phyloP scores from a whole-genome alignment of 805 yeast species.

The Babjeviella inositovora region DNA sequence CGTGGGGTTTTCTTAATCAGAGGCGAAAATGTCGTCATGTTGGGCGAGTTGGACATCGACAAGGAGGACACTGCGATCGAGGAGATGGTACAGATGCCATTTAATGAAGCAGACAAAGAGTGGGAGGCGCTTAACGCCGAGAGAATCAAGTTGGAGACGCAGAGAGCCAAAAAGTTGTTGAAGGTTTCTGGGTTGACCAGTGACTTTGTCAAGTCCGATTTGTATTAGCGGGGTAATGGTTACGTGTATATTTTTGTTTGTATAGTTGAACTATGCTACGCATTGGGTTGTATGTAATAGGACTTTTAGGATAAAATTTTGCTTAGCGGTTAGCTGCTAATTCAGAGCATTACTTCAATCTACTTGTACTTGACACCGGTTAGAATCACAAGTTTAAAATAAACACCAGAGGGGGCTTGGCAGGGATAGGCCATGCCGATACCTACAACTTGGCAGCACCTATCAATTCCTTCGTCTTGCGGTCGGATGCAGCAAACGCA shows the following conservation, averaged over 20 bases:
- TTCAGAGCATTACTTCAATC: no score
- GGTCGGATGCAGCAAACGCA: conserved; percentile 7
- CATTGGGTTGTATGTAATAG: no score
- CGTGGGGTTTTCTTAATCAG: conserved; percentile 79
- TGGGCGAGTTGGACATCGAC: conserved; percentile 89
- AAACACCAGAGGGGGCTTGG: no score
- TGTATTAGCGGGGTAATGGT: conserved; percentile 16
- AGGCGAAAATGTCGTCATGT: conserved; percentile 89
- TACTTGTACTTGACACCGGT: no score
- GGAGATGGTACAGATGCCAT: conserved; percentile 39
- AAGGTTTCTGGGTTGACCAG: conserved; percentile 38
- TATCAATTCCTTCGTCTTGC: conserved; percentile 6
- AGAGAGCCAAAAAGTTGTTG: conserved; percentile 29
- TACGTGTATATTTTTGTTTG: conserved; percentile 2
- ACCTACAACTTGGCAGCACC: no score
- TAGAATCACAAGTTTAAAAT: no score
- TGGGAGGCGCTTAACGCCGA: conserved; percentile 11
- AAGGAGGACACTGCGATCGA: conserved; percentile 59
- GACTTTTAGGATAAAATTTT: no score
- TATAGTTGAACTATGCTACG: not conserved
- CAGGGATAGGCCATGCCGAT: no score
- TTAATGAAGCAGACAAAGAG: conserved; percentile 38
- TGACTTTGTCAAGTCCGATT: conserved; percentile 38
- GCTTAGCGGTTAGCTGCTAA: no score
- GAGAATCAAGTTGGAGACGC: conserved; percentile 21